A percentile compares a stretch with the other conserved stretches of the same genome.
phyloP scores from a whole-genome alignment of 441 rosid species.

The Populus hybrid region DNA sequence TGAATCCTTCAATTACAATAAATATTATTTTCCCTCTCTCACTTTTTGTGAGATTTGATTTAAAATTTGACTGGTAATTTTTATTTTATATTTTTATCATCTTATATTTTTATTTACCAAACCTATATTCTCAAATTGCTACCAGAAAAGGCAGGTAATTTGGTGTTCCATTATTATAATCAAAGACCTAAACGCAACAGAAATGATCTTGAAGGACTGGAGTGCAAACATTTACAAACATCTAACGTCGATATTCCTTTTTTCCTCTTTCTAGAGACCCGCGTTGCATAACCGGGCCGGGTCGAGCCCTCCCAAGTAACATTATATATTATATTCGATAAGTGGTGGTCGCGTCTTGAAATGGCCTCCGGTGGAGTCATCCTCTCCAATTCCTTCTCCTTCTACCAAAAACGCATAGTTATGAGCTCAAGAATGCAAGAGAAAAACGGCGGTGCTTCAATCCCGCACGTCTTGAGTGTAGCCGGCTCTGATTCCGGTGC shows the following conservation, averaged over 20 bases:
- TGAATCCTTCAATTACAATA: no score
- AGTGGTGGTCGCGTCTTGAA: neutral
- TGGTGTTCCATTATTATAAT: neutral
- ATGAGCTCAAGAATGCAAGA: slow-evolving; percentile 1
- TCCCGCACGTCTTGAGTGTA: slow-evolving; percentile 76
- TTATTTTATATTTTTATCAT: no score
- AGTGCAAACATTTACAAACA: neutral
- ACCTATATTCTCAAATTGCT: neutral
- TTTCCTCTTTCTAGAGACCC: neutral
- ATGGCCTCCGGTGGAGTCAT: slow-evolving; percentile 11
- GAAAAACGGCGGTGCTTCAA: slow-evolving; percentile 12
- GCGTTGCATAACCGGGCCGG: neutral
- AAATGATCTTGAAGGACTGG: neutral
- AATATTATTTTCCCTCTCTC: no score
- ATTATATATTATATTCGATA: neutral
- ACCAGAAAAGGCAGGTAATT: neutral
- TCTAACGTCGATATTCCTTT: neutral
- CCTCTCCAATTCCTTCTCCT: neutral
- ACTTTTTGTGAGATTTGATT: no score
- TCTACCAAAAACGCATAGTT: neutral
- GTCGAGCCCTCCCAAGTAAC: neutral
- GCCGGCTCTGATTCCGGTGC: slow-evolving; percentile 97
- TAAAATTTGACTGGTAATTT: no score
- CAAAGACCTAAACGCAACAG: neutral
- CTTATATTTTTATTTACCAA: neutral